These are phyloP conservation scores for Trametes maxima DNA, from an alignment of 768 basidiomycete genomes.

Conservation along the genomic window DNA sequence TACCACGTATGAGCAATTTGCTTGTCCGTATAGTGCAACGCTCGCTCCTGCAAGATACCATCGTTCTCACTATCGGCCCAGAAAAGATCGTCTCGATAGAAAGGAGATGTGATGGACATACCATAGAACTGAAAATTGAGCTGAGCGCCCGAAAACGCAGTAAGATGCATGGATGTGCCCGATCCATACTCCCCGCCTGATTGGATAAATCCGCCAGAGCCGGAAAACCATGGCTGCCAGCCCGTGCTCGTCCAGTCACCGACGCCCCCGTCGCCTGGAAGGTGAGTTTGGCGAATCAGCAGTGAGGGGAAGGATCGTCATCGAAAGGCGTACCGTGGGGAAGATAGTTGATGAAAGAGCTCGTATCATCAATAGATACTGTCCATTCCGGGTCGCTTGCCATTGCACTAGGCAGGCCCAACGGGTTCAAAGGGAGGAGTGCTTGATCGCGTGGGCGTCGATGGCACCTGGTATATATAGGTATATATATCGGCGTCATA, in stretches of 20 bases:
- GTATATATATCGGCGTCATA: no score
- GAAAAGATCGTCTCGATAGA: not conserved
- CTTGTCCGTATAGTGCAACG: constrained; percentile 59
- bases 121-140: constrained; percentile 33
- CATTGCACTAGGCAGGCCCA: not conserved
- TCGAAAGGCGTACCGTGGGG: constrained; percentile 26
- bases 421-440: no score
- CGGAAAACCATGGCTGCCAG: constrained; percentile 26
- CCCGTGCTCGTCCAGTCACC: constrained; percentile 18
- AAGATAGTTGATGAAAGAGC: constrained; percentile 22
- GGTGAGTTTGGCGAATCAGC: not conserved
- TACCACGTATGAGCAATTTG: constrained; percentile 44
- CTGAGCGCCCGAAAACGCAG: constrained; percentile 30
- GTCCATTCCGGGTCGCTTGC: constrained; percentile 16
- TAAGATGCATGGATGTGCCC: constrained; percentile 22
- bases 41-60: constrained; percentile 52
- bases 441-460: no score
- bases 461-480: no score
- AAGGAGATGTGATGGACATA: constrained; percentile 3
- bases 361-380: constrained; percentile 29
- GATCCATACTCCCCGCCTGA: constrained; percentile 11
- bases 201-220: constrained; percentile 15
- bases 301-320: not conserved
- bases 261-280: constrained; percentile 23
- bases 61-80: not conserved